Base-by-base conservation (phyloP, 2,329 filamentous ascomycete genomes). In the Lachnellula hyalina region DNA sequence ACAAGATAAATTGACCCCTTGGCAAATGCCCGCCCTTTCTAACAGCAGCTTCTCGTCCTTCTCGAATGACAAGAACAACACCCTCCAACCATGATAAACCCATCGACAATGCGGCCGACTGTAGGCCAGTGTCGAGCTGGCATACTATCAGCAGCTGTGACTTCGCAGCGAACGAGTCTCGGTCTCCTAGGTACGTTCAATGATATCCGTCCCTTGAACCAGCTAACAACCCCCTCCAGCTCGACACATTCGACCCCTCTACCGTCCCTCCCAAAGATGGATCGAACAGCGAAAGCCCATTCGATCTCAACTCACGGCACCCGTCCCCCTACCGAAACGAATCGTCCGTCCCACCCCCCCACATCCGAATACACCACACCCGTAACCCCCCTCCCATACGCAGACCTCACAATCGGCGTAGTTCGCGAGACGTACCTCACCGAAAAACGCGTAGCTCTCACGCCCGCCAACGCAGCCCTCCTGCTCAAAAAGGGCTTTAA, bases 401-500 rank as follows among this genome's bases (percentile, higher is more conserved):
- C 80, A 19, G 76, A 85, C 45, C 79, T 96, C 53, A 87, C 84
- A 4, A 83, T 96, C 47, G 90, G 90, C 55, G 82, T 94, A 4
- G 90, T 90, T 14, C 83, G 81, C 55, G 91, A 96, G 71, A 86
- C 82, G n/a, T 90, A 81, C 65, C 81, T 84, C 0, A 83, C 85
- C 55, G 91, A 96, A 74, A 84, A 87, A 42, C 87, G 91, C 49
- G 90, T 96, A 14, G 89, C 91, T 32, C 79, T 96, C 53, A 93
- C 89, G 0, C 91, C 91, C 1, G 83, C 89, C 60, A 96, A 96
- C 74, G 89, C 91, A 15, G 81, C 85, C 2, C 75, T 95, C 1
- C 74, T 96, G 1, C 81, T 92, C 59, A 95, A 95, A 70, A 96
- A 95, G 70, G 91, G 90, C 35, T 94, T 90, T 69, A 79, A 78